These are phyloP conservation scores for Kalanchoe fedtschenkoi DNA, from an alignment of 164 flowering plant genomes.

Conservation along the genomic window DNA sequence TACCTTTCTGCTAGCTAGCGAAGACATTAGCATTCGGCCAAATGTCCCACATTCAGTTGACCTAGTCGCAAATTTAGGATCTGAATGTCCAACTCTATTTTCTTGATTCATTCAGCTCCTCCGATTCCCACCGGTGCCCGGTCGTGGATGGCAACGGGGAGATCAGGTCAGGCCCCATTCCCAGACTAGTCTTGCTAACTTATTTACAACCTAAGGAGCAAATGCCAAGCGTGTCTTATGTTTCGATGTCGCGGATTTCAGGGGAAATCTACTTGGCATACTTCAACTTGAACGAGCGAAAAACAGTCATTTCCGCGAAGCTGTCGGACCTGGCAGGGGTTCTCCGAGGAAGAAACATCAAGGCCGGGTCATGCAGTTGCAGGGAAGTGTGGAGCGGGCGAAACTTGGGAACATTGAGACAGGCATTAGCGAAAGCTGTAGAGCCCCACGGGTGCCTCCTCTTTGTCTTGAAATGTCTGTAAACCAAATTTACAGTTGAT, in stretches of 20 bases:
- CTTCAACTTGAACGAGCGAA: conserved; percentile 50
- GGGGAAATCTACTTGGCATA: conserved; percentile 68
- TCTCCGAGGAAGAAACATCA: conserved; percentile 26
- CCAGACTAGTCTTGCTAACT: neutral
- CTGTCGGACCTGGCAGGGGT: conserved; percentile 35
- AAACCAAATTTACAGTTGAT: no score
- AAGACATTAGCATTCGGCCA: neutral
- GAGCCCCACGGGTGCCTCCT: conserved; percentile 47
- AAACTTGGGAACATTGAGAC: conserved; percentile 17
- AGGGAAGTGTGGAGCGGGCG: conserved; percentile 64
- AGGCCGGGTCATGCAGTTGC: conserved; percentile 26
- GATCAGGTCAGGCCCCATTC: neutral
- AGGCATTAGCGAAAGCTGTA: conserved; percentile 28
- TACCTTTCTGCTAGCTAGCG: neutral
- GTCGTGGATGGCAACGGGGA: neutral
- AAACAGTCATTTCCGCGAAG: conserved; percentile 34
- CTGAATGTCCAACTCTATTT: no score
- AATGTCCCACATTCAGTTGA: no score
- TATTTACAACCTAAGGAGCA: no score
- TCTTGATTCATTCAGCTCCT: neutral
- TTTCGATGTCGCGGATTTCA: conserved; percentile 13
- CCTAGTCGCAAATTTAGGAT: no score
- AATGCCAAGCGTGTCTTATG: neutral
- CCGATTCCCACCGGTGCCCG: neutral
- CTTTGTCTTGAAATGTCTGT: conserved; percentile 34